These are phyloP conservation scores for Tricholoma bakamatsutake DNA, from an alignment of 768 basidiomycete species.

Conservation along the genomic window DNA sequence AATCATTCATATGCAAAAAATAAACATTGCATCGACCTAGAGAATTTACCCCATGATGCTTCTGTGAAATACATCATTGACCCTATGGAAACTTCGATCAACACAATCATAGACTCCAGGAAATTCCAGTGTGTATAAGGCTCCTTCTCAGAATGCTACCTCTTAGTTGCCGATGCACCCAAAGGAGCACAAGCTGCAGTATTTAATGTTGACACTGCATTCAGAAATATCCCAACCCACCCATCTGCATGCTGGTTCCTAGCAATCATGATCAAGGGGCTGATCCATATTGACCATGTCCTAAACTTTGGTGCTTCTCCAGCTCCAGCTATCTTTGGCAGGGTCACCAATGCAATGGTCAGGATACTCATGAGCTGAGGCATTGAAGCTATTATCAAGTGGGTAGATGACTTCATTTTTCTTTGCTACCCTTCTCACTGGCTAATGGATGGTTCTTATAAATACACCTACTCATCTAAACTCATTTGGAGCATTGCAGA, in stretches of 20 bases:
- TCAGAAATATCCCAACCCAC: no score
- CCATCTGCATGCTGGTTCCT: not conserved
- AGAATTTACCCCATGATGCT: no score
- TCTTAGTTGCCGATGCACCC: no score
- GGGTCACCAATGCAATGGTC: conserved; percentile 24
- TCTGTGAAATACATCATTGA: no score
- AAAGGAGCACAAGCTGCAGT: no score
- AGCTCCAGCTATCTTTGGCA: conserved; percentile 25
- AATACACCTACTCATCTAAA: conserved; percentile 15
- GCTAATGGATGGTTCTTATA: not conserved
- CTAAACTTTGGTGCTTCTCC: not conserved
- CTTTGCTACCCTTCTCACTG: conserved; percentile 14
- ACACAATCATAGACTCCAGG: no score
- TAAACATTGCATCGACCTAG: no score
- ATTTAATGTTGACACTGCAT: no score
- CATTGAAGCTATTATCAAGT: conserved; percentile 19
- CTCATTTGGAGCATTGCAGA: conserved; percentile 18
- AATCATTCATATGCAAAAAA: no score
- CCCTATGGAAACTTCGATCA: no score
- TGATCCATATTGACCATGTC: conserved; percentile 6
- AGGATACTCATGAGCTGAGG: conserved; percentile 10
- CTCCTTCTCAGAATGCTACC: no score
- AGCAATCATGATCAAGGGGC: not conserved
- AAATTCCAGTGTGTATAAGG: no score
- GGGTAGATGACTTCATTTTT: conserved; percentile 32